A percentile compares a stretch with the other conserved stretches of the same genome.
Evolutionary conservation across 768 basidiomycete species (phyloP).

Genomic region (Agrocybe chaxingu): DNA sequence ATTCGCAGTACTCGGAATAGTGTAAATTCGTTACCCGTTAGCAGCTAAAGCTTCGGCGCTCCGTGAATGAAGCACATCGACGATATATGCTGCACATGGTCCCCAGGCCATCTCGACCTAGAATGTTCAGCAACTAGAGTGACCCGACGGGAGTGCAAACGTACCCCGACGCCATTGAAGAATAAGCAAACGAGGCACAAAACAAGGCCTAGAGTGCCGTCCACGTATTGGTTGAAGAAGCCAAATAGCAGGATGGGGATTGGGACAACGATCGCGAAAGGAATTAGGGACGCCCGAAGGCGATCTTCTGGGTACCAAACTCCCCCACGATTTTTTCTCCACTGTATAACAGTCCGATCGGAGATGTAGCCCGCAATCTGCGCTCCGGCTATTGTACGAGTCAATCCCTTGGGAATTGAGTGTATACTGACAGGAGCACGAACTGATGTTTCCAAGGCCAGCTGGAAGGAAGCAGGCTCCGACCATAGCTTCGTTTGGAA

Average conservation of each 20-base stretch:
- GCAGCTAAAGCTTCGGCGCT: constrained; percentile 68
- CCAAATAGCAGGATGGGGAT: constrained; percentile 48
- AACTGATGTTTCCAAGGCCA: constrained; percentile 60
- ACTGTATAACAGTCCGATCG: constrained; percentile 46
- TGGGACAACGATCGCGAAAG: constrained; percentile 48
- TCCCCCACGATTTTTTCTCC: constrained; percentile 47
- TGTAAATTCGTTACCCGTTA: constrained; percentile 31
- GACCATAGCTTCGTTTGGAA: constrained; percentile 53
- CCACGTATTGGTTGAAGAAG: constrained; percentile 47
- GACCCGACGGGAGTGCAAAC: constrained; percentile 9
- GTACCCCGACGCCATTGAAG: constrained; percentile 61
- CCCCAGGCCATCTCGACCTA: constrained; percentile 57
- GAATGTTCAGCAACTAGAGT: not conserved
- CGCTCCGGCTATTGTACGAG: constrained; percentile 10
- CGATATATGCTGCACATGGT: constrained; percentile 52
- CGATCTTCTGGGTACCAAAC: constrained; percentile 70
- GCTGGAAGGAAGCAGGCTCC: constrained; percentile 59
- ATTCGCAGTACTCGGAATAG: not conserved
- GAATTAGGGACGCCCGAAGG: constrained; percentile 47
- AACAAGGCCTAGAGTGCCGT: constrained; percentile 45
- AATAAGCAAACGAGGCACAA: constrained; percentile 57
- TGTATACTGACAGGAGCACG: constrained; percentile 17
- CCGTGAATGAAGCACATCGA: constrained; percentile 56
- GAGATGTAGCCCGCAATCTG: constrained; percentile 36
- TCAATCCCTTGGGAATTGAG: not conserved